A percentile compares a stretch with the other conserved stretches of the same genome.
Evolutionary conservation across 768 basidiomycete genomes (phyloP).

Genomic region (Boletus subcaerulescens): DNA sequence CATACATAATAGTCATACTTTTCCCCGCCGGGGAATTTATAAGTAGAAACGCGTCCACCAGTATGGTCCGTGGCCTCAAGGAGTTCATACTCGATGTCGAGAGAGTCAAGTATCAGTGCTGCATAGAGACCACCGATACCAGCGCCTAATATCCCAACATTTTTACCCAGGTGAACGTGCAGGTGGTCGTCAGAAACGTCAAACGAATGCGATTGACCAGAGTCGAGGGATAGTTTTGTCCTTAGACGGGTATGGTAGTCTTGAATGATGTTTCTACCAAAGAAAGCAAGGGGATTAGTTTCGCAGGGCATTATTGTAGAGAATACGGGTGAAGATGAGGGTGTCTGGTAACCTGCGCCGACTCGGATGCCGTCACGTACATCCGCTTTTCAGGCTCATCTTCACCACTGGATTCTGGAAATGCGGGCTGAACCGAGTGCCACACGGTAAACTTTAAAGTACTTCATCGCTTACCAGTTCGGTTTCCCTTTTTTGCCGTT

Average conservation of each 20-base stretch:
- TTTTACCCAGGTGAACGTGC: not conserved
- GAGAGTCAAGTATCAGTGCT: constrained; percentile 43
- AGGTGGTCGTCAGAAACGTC: not conserved
- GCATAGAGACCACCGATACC: constrained; percentile 37
- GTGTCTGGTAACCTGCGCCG: no score
- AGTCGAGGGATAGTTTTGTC: not conserved
- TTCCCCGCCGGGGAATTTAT: constrained; percentile 34
- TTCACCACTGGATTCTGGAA: no score
- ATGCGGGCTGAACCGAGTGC: no score
- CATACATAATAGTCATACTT: constrained; percentile 36
- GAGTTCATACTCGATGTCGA: constrained; percentile 44
- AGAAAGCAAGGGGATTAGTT: constrained; percentile 7
- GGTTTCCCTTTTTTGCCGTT: no score
- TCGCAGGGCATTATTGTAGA: not conserved
- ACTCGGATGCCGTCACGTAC: no score
- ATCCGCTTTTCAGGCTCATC: no score
- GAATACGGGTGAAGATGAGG: no score
- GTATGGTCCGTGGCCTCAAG: constrained; percentile 39
- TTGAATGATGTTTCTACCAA: constrained; percentile 7
- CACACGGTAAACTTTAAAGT: no score
- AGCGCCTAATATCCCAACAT: constrained; percentile 22
- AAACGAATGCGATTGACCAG: not conserved
- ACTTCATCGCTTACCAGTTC: no score
- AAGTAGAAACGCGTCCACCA: constrained; percentile 45
- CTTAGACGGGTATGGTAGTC: constrained; percentile 6